These are phyloP conservation scores for Rhodamnia argentea DNA, from an alignment of 345 rosid genomes.

Conservation along the genomic window DNA sequence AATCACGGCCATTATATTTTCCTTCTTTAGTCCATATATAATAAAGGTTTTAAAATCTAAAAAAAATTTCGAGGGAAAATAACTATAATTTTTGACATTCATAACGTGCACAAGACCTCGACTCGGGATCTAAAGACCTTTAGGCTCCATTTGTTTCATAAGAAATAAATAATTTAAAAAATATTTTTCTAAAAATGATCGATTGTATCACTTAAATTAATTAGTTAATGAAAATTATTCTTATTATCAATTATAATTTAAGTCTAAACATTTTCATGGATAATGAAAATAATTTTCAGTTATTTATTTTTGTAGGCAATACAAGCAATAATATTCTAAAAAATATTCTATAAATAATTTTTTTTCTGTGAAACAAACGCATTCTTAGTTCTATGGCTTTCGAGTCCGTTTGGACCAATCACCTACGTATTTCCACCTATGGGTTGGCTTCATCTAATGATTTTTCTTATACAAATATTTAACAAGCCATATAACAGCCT, in stretches of 20 bases:
- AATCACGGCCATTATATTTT: neutral
- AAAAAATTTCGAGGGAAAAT: neutral
- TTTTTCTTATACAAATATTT: too few species aligned
- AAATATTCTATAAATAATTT: neutral
- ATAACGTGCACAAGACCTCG: neutral
- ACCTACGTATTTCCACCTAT: neutral
- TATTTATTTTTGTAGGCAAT: neutral
- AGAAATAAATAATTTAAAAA: neutral
- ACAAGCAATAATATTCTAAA: neutral
- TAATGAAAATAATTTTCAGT: neutral
- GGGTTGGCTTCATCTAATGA: too few species aligned
- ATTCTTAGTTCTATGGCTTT: neutral
- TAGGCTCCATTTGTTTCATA: rapidly evolving
- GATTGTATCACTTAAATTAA: neutral
- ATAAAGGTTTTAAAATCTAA: neutral
- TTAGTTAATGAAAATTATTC: neutral
- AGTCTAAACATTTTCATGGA: neutral
- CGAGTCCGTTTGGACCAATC: neutral
- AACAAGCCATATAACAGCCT: too few species aligned
- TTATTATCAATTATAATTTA: neutral
- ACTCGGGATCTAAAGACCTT: neutral
- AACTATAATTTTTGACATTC: neutral
- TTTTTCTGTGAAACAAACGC: neutral
- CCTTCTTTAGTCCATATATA: neutral
- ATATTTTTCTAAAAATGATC: neutral